Base-by-base conservation (phyloP, 352 stramenopile species). In the Peronospora tabacina region DNA sequence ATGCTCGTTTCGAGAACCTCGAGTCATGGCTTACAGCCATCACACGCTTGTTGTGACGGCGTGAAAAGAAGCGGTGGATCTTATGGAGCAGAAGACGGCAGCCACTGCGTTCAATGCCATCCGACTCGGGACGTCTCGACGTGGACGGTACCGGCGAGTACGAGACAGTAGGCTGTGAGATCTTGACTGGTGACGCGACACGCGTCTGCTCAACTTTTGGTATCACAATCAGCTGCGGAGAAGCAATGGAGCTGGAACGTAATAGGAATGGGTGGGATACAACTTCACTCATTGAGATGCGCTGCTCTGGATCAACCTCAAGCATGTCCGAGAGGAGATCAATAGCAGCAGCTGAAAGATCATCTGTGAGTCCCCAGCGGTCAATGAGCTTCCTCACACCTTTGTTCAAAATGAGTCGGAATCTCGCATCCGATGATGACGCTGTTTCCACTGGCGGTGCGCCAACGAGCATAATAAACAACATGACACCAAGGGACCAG, bases 401-500 rank as follows among this genome's bases (percentile, higher is more conserved):
- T 49, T 84, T 73, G 37, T 58, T 68, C 11, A 57, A 61, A 39
- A 86, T 85, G 32, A 87, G 64, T 15, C 77, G 66, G 49, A 85
- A 87, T 35, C 72, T 65, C n/a, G 75, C 70, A 48, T 87, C 73
- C 12, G 58, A 62, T 19, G 54, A 62, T 30, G 72, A 67, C n/a
- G 76, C 72, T 10, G 67, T 70, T 61, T 85, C 75, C 11, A 87
- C 75, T 11, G 74, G 78, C 15, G 78, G 74, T 19, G 74, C 75
- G 22, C 73, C 73, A 13, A 84, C 66, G 16, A 90, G 62, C 70
- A 92, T 85, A 59, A 90, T 85, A 52, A 92, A 92, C 7, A 92
- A 56, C 73, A 92, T 88, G 28, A 92, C 75, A 47, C 82, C 82
- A 26, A 92, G 72, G 45, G 82, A 92, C 82, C 82, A 92, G 34